Evolutionary conservation across 2,329 filamentous ascomycete genomes (phyloP).

Genomic region (Epichloe sibirici): DNA sequence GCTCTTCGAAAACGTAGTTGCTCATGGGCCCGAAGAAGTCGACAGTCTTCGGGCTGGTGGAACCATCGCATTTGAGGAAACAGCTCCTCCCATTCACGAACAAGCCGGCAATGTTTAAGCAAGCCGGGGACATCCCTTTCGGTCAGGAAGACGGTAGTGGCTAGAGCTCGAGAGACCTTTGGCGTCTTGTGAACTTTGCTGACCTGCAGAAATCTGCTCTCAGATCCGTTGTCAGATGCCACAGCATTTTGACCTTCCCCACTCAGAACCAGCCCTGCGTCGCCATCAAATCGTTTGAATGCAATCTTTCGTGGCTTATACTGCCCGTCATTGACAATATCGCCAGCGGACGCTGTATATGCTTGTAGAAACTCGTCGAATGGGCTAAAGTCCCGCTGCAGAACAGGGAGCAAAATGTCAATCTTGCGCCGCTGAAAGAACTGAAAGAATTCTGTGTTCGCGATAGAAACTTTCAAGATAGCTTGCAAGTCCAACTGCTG

Average conservation of each 20-base stretch:
- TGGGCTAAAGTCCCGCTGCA: slow-evolving; percentile 30
- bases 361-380: slow-evolving; percentile 35
- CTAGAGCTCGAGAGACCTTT: background rate
- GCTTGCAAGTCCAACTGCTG: slow-evolving; percentile 29
- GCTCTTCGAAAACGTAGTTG: slow-evolving; percentile 35
- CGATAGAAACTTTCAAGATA: slow-evolving; percentile 25
- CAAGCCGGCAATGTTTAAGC: slow-evolving; percentile 23
- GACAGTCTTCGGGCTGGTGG: slow-evolving; percentile 30
- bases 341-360: slow-evolving; percentile 28
- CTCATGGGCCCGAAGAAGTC: slow-evolving; percentile 31
- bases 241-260: background rate
- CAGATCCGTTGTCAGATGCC: background rate
- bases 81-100: slow-evolving; percentile 25
- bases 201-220: slow-evolving; percentile 12
- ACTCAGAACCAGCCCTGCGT: slow-evolving; percentile 17
- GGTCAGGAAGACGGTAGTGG: slow-evolving; percentile 17
- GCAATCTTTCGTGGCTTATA: slow-evolving; percentile 28
- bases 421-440: slow-evolving; percentile 30
- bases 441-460: slow-evolving; percentile 24
- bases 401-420: slow-evolving; percentile 29
- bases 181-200: slow-evolving; percentile 4
- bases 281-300: slow-evolving; percentile 24
- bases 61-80: slow-evolving; percentile 36
- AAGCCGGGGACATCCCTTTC: slow-evolving; percentile 21
- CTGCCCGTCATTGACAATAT: slow-evolving; percentile 20